phyloP scores from a whole-genome alignment of 148 eudicot genomes.

The Pouteria glomerata region DNA sequence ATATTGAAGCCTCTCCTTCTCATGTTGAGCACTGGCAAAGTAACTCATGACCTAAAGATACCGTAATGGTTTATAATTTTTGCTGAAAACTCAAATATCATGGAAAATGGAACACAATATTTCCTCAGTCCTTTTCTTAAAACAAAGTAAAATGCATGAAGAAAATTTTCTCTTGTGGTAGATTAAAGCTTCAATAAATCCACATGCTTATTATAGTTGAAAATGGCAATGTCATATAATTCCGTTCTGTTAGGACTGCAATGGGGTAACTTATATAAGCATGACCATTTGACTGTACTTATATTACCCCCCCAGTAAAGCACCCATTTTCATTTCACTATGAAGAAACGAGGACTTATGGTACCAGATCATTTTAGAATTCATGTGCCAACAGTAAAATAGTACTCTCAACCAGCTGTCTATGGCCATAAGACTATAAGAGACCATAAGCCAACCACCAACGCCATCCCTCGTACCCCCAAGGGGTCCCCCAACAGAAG shows the following conservation, averaged over 20 bases:
- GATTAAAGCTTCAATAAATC: neutral
- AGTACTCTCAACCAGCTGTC: too few species aligned
- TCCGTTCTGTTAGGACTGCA: neutral
- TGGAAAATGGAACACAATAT: neutral
- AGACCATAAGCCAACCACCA: too few species aligned
- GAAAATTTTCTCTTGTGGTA: neutral
- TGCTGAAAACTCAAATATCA: neutral
- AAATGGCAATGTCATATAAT: neutral
- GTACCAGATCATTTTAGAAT: too few species aligned
- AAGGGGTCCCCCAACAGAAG: too few species aligned
- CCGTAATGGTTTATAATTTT: neutral
- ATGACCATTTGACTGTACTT: too few species aligned
- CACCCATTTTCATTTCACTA: too few species aligned
- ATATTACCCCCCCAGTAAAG: too few species aligned
- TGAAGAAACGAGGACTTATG: too few species aligned
- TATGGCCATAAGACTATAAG: too few species aligned
- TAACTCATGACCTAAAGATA: constrained; percentile 74
- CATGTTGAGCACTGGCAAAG: constrained; percentile 91
- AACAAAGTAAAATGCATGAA: neutral
- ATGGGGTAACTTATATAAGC: neutral
- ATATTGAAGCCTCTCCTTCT: constrained; percentile 85
- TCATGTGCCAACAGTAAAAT: too few species aligned
- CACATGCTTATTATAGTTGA: too few species aligned
- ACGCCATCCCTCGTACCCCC: too few species aligned
- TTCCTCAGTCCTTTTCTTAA: neutral